Percentiles rank a stretch among this genome's conserved stretches.
Evolutionary conservation across 2,329 filamentous ascomycete genomes (phyloP).

Genomic region (Hymenoscyphus fraxineus): DNA sequence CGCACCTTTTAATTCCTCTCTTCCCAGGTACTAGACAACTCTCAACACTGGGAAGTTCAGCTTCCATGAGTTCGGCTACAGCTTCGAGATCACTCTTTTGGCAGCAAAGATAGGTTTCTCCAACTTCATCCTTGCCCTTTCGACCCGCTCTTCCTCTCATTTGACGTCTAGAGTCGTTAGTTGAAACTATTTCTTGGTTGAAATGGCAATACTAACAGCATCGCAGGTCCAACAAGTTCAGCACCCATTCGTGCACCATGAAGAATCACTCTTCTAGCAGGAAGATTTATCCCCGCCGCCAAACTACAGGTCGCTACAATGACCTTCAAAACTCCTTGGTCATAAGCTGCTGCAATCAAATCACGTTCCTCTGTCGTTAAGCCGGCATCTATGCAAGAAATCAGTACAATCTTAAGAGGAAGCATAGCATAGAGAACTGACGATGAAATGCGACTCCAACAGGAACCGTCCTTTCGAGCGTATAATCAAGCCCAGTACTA

Average conservation of each 20-base stretch:
- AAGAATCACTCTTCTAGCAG: slow-evolving; percentile 69
- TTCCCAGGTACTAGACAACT: slow-evolving; percentile 68
- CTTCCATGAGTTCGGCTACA: slow-evolving; percentile 66
- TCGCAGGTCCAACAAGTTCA: slow-evolving; percentile 71
- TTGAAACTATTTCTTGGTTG: not conserved
- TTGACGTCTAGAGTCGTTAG: slow-evolving; percentile 51
- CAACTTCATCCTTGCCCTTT: slow-evolving; percentile 73
- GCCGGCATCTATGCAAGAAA: slow-evolving; percentile 46
- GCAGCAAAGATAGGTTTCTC: slow-evolving; percentile 75
- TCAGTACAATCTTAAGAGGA: not conserved
- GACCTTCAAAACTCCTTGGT: slow-evolving; percentile 62
- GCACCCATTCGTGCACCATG: slow-evolving; percentile 73
- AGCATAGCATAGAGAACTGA: slow-evolving; percentile 35
- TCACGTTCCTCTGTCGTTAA: slow-evolving; percentile 74
- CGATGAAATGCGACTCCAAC: slow-evolving; percentile 72
- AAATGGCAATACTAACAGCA: slow-evolving; percentile 48
- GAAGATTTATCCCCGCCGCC: slow-evolving; percentile 78
- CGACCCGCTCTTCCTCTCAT: slow-evolving; percentile 76
- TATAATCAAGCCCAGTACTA: slow-evolving; percentile 61
- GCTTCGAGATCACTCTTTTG: slow-evolving; percentile 63
- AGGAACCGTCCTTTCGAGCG: slow-evolving; percentile 60
- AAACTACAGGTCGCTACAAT: slow-evolving; percentile 75
- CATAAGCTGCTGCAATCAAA: slow-evolving; percentile 66
- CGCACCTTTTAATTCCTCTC: slow-evolving; percentile 61
- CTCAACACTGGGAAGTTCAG: slow-evolving; percentile 65